phyloP scores from a whole-genome alignment of 495 filamentous ascomycete genomes.

The Pseudoneurospora amorphoporcata region DNA sequence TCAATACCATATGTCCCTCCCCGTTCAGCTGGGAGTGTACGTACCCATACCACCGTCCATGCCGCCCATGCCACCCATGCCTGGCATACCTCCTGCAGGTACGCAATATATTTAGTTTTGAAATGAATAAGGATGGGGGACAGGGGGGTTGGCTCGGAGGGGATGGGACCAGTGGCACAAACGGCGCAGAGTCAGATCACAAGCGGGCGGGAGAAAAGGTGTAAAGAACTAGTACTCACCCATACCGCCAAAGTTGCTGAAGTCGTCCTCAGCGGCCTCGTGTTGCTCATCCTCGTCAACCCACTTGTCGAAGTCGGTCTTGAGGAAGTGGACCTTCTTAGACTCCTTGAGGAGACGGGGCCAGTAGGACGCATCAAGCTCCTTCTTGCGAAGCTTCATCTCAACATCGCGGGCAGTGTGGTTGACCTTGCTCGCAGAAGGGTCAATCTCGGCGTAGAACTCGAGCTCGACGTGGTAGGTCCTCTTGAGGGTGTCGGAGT shows the following conservation, averaged over 20 bases:
- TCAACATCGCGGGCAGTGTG: slow-evolving; percentile 78
- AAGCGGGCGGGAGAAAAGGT: not conserved
- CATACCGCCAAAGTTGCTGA: slow-evolving; percentile 56
- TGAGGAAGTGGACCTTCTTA: slow-evolving; percentile 89
- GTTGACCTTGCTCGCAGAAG: slow-evolving; percentile 65
- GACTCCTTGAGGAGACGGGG: slow-evolving; percentile 81
- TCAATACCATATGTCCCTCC: not conserved
- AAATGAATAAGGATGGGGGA: not conserved
- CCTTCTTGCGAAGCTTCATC: slow-evolving; percentile 93
- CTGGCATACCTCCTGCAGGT: slow-evolving; percentile 33
- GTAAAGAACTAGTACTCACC: slow-evolving; percentile 27
- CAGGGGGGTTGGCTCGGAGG: not conserved
- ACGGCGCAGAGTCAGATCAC: not conserved
- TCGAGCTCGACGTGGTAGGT: slow-evolving; percentile 80
- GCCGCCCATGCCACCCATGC: slow-evolving; percentile 25
- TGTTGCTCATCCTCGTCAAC: slow-evolving; percentile 99
- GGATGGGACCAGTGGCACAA: not conserved
- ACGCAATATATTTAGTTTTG: slow-evolving; percentile 6
- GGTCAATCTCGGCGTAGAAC: slow-evolving; percentile 87
- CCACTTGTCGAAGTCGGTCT: slow-evolving; percentile 99
- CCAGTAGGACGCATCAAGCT: slow-evolving; percentile 84
- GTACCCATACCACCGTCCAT: slow-evolving; percentile 25
- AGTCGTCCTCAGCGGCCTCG: slow-evolving; percentile 72
- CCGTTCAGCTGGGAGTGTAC: slow-evolving; percentile 13
- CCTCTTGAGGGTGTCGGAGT: slow-evolving; percentile 66